These are phyloP conservation scores for Eucalyptus decipiens DNA, from an alignment of 345 rosid species.

Conservation along the genomic window DNA sequence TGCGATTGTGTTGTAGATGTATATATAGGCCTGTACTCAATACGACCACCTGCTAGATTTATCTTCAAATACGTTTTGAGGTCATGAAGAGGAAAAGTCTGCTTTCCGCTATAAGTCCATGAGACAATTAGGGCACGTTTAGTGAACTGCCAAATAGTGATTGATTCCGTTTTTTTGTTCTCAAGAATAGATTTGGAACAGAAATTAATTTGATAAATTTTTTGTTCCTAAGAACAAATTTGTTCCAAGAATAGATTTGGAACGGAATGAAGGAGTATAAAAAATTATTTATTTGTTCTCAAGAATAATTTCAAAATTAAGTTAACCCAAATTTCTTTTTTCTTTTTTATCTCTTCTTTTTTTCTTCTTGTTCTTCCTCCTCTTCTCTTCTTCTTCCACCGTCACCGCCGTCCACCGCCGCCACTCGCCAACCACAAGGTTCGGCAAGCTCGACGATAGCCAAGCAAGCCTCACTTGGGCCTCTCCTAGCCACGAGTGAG, in stretches of 20 bases:
- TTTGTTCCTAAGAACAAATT: fast-evolving
- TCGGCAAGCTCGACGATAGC: fast-evolving
- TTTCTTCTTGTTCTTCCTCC: no score
- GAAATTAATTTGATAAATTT: no score
- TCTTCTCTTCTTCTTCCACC: no score
- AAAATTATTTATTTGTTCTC: no score
- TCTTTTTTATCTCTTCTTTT: no score
- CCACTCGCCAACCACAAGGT: no score
- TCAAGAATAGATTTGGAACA: fast-evolving
- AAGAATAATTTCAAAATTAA: fast-evolving
- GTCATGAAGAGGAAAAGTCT: neutral
- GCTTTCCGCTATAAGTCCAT: neutral
- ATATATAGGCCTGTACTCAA: neutral
- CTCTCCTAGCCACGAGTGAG: no score
- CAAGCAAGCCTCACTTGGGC: no score
- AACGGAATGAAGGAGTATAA: fast-evolving
- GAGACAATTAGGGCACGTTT: neutral
- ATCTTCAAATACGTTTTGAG: neutral
- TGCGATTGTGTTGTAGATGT: neutral
- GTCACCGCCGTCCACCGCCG: fast-evolving
- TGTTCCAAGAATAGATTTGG: fast-evolving
- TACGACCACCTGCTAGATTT: neutral
- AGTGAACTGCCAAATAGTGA: no score
- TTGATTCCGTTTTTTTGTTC: no score
- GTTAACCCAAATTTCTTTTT: fast-evolving